Evolutionary conservation across 257 asterid species (phyloP).

Genomic region (Ballota nigra): DNA sequence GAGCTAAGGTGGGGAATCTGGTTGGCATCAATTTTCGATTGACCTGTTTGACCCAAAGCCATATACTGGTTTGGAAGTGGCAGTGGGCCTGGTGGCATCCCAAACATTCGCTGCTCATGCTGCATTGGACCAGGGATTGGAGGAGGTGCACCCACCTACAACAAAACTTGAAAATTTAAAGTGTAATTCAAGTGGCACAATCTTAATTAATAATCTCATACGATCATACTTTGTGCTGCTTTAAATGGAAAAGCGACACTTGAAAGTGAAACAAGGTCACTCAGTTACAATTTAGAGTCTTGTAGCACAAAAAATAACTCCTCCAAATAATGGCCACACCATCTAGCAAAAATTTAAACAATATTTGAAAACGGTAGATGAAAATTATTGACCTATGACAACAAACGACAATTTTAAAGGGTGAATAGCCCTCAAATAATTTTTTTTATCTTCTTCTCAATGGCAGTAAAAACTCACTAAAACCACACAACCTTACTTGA

Average conservation of each 20-base stretch:
- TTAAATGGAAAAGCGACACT: too few relatives aligned
- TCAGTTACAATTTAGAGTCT: not conserved
- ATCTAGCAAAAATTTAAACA: not conserved
- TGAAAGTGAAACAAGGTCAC: too few relatives aligned
- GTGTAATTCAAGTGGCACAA: constrained; percentile 14
- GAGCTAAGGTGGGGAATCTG: constrained; percentile 83
- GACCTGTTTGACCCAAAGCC: constrained; percentile 64
- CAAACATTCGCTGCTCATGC: constrained; percentile 67
- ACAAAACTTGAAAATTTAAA: constrained; percentile 21
- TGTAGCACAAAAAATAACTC: not conserved
- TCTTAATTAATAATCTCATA: too few relatives aligned
- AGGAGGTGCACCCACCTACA: constrained; percentile 64
- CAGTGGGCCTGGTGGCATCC: constrained; percentile 56
- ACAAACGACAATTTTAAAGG: not conserved
- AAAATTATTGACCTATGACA: too few relatives aligned
- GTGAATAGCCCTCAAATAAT: not conserved
- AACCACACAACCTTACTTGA: not conserved
- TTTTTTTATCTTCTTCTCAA: not conserved
- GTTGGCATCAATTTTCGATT: constrained; percentile 71
- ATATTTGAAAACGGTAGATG: not conserved
- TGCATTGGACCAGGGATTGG: constrained; percentile 49
- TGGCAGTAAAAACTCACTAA: not conserved
- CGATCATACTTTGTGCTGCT: too few relatives aligned
- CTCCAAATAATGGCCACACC: not conserved
- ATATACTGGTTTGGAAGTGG: constrained; percentile 61